A percentile compares a stretch with the other conserved stretches of the same genome.
Evolutionary conservation across 768 basidiomycete genomes (phyloP).

Genomic region (Phaeotremella skinneri): DNA sequence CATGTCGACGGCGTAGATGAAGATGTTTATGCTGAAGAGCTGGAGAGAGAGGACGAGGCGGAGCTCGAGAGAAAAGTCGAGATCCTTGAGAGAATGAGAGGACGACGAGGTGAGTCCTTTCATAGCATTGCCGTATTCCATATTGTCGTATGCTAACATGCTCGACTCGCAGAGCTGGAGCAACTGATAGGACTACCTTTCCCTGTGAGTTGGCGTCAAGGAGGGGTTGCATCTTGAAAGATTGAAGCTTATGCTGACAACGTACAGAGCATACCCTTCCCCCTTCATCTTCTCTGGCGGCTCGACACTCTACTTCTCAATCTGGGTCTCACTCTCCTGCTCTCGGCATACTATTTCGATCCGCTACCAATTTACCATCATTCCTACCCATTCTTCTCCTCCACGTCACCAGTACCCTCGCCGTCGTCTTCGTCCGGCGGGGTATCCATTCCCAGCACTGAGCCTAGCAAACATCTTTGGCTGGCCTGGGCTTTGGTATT

Average conservation of each 20-base stretch:
- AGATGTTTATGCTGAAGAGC: conserved; percentile 14
- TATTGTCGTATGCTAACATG: conserved; percentile 6
- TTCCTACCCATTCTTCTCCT: not conserved
- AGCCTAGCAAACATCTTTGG: conserved; percentile 39
- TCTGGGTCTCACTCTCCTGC: conserved; percentile 46
- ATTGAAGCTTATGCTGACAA: not conserved
- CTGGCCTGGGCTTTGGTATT: conserved; percentile 37
- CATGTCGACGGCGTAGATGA: conserved; percentile 14
- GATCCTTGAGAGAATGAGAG: conserved; percentile 45
- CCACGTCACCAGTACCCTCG: not conserved
- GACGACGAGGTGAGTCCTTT: conserved; percentile 38
- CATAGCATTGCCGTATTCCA: not conserved
- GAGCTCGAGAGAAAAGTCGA: conserved; percentile 47
- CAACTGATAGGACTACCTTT: conserved; percentile 46
- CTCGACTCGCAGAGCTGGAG: conserved; percentile 46
- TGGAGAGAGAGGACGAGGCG: conserved; percentile 34
- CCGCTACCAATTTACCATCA: conserved; percentile 45
- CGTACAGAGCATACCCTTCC: conserved; percentile 46
- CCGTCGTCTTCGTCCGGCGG: not conserved
- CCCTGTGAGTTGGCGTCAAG: conserved; percentile 36
- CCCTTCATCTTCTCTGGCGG: conserved; percentile 49
- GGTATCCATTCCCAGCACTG: conserved; percentile 11
- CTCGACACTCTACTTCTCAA: conserved; percentile 50
- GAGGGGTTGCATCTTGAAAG: not conserved
- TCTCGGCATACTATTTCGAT: conserved; percentile 51